Percentiles rank a stretch among this genome's conserved stretches.
Evolutionary conservation across 2,329 filamentous ascomycete species (phyloP).

Genomic region (Knoxdaviesia capensis): DNA sequence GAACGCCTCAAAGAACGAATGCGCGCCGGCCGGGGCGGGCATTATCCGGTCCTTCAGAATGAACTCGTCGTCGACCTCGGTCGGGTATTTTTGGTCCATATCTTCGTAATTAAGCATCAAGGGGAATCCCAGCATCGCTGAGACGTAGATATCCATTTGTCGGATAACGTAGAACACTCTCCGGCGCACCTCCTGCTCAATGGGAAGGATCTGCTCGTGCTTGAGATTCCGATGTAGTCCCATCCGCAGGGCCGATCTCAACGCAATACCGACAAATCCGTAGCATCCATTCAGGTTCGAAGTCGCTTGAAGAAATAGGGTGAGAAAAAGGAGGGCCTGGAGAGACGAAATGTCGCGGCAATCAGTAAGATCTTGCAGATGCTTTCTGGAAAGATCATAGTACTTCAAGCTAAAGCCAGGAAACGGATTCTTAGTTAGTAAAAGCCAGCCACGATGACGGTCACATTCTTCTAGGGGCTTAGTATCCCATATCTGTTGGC

Average conservation of each 20-base stretch:
- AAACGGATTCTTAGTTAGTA: not conserved
- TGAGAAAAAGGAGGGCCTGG: constrained; percentile 61
- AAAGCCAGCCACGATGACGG: not conserved
- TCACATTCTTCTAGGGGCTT: not conserved
- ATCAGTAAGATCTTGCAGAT: constrained; percentile 45
- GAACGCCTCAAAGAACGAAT: constrained; percentile 42
- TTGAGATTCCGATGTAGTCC: constrained; percentile 57
- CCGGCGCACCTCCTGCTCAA: constrained; percentile 42
- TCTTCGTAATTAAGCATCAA: constrained; percentile 42
- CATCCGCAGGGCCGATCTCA: constrained; percentile 56
- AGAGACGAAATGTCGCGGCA: constrained; percentile 57
- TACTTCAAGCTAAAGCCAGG: constrained; percentile 42
- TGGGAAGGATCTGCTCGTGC: constrained; percentile 38
- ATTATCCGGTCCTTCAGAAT: constrained; percentile 38
- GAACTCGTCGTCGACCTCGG: constrained; percentile 46
- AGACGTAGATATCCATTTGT: constrained; percentile 53
- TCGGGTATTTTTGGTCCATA: constrained; percentile 44
- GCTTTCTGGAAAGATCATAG: constrained; percentile 44
- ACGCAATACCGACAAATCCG: constrained; percentile 57
- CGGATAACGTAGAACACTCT: constrained; percentile 48
- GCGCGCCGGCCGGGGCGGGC: constrained; percentile 29
- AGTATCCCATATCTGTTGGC: not conserved
- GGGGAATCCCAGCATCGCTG: constrained; percentile 45
- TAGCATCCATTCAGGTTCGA: constrained; percentile 66
- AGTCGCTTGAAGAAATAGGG: constrained; percentile 61